Evolutionary conservation across 1,284 basidiomycete genomes (phyloP), one percentile per base, ranked within the genome.

Genomic region (Ceratorhiza oryzae-sativae): DNA sequence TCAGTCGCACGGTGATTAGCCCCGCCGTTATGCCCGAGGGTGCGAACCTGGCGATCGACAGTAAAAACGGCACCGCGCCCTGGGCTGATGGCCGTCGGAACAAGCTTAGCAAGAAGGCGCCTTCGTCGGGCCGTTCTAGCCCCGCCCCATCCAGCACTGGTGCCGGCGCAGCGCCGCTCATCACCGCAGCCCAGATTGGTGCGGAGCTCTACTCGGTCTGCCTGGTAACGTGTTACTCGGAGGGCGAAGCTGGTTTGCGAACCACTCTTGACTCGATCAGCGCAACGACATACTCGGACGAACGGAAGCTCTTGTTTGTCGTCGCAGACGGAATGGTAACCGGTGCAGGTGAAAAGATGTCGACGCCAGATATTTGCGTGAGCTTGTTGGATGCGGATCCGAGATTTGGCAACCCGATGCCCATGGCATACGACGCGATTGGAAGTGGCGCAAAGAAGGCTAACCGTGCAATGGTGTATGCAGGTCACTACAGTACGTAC

Each of bases 261-360:
- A 92, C 90, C 1, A 99, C 97, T 0, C 86, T 98, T 72, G 95
- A 98, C 79, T 93, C 94, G 5, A 95, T 99, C 72, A 93, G 95
- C 0, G 83, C 83, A 49, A 98, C 96, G 0, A 90, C 88, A 3
- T 99, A 98, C 81, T 93, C 94, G 8, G 96, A 98, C 81, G 84
- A 87, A 45, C 86, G 96, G 71, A 99, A 99, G 80, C 84, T 99
- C 23, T 81, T 99, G 48, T 97, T 98, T 79, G 85, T 99, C 71
- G 91, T 99, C 8, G 97, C 96, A 42, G 97, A 99, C 80, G 97
- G 97, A 4, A 98, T 99, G 94, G 95, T 99, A 76, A 99, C 97
- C 0, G 97, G 97, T 60, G 90, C 90, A 2, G 97, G 97, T 65
- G 97, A 99, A 84, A 93, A 95, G 80, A 86, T 86, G 78, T 95